Base-by-base conservation (phyloP, 208 protist species). In the Leishmania gerbilli region DNA sequence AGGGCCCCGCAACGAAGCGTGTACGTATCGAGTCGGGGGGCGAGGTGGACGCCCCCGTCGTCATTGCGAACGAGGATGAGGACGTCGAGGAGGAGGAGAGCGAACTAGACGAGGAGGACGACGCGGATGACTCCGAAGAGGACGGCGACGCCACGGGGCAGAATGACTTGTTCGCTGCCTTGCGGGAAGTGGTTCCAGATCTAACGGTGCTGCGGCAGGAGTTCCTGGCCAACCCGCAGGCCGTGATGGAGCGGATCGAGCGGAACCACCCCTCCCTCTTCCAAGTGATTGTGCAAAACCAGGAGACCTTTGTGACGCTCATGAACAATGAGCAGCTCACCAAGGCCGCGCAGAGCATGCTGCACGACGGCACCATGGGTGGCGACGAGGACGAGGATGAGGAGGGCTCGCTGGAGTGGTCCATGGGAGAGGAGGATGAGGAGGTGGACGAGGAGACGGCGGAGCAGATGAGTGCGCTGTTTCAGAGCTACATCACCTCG, bases 281-380 rank as follows among this genome's bases (percentile, higher is more conserved):
- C 71, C 89, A 95, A 69, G 90, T 96, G 72, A 96, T 97, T 77
- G 87, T 87, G 4, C 83, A 85, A 19, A 90, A 97, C 83, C 89
- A 95, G 72, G 85, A 93, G 76, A 89, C 84, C n/a, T 97, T 96
- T 79, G 56, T 96, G 8, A 80, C 87, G 17, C 86, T 97, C 49
- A 92, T 97, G 65, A 94, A 95, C 83, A 94, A 94, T 79, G 92
- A 94, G 76, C 71, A 87, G 34, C 79, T 94, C 13, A 84, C 95
- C 6, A 82, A 81, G 47, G 83, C 86, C 21, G 69, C 86, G 51
- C 84, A 94, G 79, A 65, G 75, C 55, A 76, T 79, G 79, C 69
- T 80, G 79, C 74, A 88, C 71, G 84, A 67, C 74, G 81, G 74
- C 21, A 40, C 84, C 55, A 71, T 81, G 31, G 51, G 60, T n/a